Evolutionary conservation across 345 rosid species (phyloP), one percentile per base, ranked within the genome.

Genomic region (Corchorus capsularis): DNA sequence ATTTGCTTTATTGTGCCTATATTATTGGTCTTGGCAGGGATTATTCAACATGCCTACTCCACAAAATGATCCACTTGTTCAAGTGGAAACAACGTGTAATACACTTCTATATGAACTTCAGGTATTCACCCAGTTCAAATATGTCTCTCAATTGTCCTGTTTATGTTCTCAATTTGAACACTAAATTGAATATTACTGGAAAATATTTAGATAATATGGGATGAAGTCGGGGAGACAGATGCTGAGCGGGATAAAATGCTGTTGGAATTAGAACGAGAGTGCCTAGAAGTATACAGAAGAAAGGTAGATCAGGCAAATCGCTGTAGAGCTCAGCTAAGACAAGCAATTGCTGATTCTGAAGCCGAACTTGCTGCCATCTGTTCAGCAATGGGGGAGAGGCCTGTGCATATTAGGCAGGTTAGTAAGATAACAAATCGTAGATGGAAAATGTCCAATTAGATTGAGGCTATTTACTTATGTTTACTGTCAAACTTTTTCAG

Each of bases 171-270:
- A 52, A 52, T 59, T 53, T 37, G 13, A 60, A 59, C 39, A 49
- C 63, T 52, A 39, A 52, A 63, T 49, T 45, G 27, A 39, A 56
- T 60, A 4, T 63, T 75, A 43, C 3, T 62, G 74, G 2, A 46
- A 17, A 66, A 45, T 34, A 56, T 78, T 72, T 72, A 96, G 99
- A 89, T 92, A 50, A 96, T 93, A 49, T 96, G 99, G 99, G 91
- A 92, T 85, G 99, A 96, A 86, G 94, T 96, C 65, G 99, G 99
- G 57, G 99, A 96, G 86, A 74, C 89, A 1, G 92, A 92, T 74
- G 54, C 84, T 32, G 97, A 94, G n/a, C 87, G 94, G 81, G 99
- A 96, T 68, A 83, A 87, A 79, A 92, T 92, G 97, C 77, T 96
- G 72, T 90, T 91, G 41, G 98, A 96, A 82, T 95, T 96, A 54